phyloP scores from a whole-genome alignment of 2,329 filamentous ascomycete genomes.

The Xylariaceae sp. region DNA sequence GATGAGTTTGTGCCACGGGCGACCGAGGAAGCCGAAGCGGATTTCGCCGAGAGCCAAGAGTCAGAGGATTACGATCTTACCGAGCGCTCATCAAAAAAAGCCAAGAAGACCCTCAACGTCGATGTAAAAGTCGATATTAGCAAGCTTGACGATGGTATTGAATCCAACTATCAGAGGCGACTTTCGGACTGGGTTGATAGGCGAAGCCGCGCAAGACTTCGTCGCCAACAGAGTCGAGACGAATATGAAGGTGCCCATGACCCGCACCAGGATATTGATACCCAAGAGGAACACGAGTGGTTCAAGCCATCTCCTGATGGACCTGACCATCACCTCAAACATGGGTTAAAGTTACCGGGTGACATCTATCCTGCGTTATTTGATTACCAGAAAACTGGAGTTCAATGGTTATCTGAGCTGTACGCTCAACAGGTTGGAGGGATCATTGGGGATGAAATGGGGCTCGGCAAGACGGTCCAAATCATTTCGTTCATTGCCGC shows the following conservation, averaged over 20 bases:
- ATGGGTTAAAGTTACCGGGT: slow-evolving; percentile 81
- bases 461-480: slow-evolving; percentile 88
- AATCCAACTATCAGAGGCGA: slow-evolving; percentile 77
- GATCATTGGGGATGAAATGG: slow-evolving; percentile 98
- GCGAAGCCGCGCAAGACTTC: slow-evolving; percentile 63
- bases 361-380: slow-evolving; percentile 93
- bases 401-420: slow-evolving; percentile 94
- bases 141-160: slow-evolving; percentile 86
- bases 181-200: slow-evolving; percentile 75
- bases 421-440: slow-evolving; percentile 90
- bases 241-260: slow-evolving; percentile 47
- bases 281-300: slow-evolving; percentile 67
- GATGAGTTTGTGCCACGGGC: slow-evolving; percentile 53
- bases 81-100: slow-evolving; percentile 49
- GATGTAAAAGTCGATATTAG: slow-evolving; percentile 56
- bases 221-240: slow-evolving; percentile 42
- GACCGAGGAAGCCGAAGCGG: slow-evolving; percentile 38
- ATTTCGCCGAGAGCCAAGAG: slow-evolving; percentile 43
- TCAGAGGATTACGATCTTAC: slow-evolving; percentile 48
- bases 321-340: slow-evolving; percentile 75
- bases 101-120: slow-evolving; percentile 47
- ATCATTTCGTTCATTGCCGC: slow-evolving; percentile 82
- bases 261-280: slow-evolving; percentile 44
- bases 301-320: slow-evolving; percentile 84
- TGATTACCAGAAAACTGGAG: slow-evolving; percentile 95